phyloP scores from a whole-genome alignment of 129 eudicot species.

The Oenanthe sinensis region DNA sequence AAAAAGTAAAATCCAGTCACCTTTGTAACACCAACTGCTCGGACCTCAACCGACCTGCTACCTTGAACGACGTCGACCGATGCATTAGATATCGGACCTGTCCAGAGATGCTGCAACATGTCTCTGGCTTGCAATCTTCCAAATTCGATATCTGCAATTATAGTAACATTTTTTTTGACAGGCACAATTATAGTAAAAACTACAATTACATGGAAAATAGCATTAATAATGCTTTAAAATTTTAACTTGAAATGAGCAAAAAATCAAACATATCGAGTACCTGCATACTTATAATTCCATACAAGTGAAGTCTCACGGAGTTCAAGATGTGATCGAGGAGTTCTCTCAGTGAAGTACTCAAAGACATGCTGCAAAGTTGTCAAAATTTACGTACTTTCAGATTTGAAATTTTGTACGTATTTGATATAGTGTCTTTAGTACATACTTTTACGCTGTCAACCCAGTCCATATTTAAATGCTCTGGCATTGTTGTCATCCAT shows the following conservation, averaged over 20 bases:
- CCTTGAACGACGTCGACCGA: constrained; percentile 97
- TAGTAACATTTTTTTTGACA: background rate
- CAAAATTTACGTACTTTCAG: background rate
- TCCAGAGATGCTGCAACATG: constrained; percentile 97
- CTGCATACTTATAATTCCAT: constrained; percentile 98
- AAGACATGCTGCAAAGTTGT: constrained; percentile 66
- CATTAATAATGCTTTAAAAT: constrained; percentile 1
- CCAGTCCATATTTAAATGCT: constrained; percentile 90
- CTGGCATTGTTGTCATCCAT: constrained; percentile 99
- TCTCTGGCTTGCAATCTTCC: constrained; percentile 96
- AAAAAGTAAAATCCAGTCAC: constrained; percentile 26
- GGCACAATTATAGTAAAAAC: background rate
- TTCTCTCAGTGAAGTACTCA: constrained; percentile 85
- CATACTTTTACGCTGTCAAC: constrained; percentile 74
- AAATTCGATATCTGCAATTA: constrained; percentile 59
- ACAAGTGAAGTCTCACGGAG: constrained; percentile 84
- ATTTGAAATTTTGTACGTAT: background rate
- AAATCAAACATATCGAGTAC: constrained; percentile 20
- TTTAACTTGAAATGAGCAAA: background rate
- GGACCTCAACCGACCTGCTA: constrained; percentile 82
- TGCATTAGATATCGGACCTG: constrained; percentile 89
- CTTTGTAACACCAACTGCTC: constrained; percentile 97
- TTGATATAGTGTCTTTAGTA: background rate
- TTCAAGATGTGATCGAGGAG: constrained; percentile 87
- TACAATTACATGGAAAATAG: background rate